Conservation (phyloP, 306 rosid genomes). For the Citrullus mucosospermus region DNA sequence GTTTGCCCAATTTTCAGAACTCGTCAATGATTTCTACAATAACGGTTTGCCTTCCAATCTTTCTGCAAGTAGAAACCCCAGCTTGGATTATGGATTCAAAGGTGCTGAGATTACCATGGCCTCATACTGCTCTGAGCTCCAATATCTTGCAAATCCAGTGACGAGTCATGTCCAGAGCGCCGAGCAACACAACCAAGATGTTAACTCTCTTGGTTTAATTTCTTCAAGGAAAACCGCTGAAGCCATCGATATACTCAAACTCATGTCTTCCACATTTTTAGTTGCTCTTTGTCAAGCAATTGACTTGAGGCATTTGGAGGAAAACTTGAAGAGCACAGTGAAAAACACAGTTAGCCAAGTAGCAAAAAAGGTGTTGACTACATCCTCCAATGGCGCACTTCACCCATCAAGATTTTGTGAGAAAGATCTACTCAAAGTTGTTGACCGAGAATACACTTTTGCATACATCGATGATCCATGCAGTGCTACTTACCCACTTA, state of each 20-base stretch:
- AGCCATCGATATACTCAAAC: not conserved
- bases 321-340: not conserved
- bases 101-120: no score
- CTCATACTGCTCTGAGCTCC: no score
- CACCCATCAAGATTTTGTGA: slow-evolving; percentile 1
- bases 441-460: not conserved
- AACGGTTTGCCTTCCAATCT: no score
- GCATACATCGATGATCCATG: not conserved
- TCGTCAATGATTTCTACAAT: not conserved
- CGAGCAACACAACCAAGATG: no score
- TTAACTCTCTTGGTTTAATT: not conserved
- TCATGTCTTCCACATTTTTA: not conserved
- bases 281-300: not conserved
- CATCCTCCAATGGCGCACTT: not conserved
- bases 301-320: not conserved
- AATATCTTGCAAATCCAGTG: no score
- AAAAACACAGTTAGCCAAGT: not conserved
- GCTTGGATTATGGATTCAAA: no score
- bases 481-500: not conserved
- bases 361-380: not conserved
- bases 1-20: not conserved
- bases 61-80: no score
- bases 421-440: not conserved
- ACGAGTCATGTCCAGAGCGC: no score
- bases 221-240: not conserved